Percentiles rank a stretch among this genome's conserved stretches.
Conservation (phyloP, 345 rosid genomes). For the Sisymbrium irio region DNA sequence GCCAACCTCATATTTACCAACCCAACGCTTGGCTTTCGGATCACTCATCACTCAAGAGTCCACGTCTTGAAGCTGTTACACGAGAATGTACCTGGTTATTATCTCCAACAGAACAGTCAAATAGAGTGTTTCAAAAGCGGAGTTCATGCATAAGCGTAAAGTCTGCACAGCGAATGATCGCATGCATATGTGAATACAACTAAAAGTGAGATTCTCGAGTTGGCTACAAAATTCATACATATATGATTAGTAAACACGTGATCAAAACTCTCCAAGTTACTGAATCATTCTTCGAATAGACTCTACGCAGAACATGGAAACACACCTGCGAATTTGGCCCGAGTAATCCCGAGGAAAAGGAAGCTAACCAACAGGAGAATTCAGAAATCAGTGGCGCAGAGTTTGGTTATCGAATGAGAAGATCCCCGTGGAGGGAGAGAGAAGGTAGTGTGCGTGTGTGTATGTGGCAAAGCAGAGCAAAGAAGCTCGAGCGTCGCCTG, state of each 20-base stretch:
- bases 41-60: conserved; percentile 24
- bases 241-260: too few relatives aligned
- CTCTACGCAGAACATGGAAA: neutral
- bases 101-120: neutral
- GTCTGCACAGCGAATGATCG: too few relatives aligned
- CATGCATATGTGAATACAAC: neutral
- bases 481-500: neutral
- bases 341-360: neutral
- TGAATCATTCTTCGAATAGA: too few relatives aligned
- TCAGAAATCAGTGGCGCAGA: neutral
- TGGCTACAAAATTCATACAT: neutral
- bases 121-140: neutral
- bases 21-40: conserved; percentile 63
- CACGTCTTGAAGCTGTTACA: conserved; percentile 4
- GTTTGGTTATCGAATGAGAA: neutral
- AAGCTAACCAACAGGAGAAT: neutral
- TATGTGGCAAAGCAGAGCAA: neutral
- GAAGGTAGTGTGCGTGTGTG: neutral
- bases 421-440: neutral
- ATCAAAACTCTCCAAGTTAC: too few relatives aligned
- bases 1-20: conserved; percentile 93
- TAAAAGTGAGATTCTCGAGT: neutral
- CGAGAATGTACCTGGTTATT: neutral
- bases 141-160: too few relatives aligned
- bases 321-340: conserved; percentile 15